A percentile compares a stretch with the other conserved stretches of the same genome.
Conservation (phyloP, 768 basidiomycete species). For the Kondoa malvinella region DNA sequence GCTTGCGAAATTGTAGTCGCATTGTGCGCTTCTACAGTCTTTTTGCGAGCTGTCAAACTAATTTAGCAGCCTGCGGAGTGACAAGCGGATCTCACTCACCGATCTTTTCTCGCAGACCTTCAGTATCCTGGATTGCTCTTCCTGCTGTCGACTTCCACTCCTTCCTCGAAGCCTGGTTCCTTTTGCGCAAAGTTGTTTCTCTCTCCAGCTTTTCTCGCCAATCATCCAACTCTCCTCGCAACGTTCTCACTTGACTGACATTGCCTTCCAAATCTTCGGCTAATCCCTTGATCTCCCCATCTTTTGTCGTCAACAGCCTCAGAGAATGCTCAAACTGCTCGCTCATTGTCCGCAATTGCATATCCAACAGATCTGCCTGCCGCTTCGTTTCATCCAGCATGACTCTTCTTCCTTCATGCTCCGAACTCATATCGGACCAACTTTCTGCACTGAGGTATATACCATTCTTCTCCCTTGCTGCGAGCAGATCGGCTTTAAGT, state of each 20-base stretch:
- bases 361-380: conserved; percentile 65
- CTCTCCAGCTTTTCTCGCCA: conserved; percentile 54
- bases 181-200: conserved; percentile 58
- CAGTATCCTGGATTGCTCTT: conserved; percentile 10
- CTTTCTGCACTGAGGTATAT: conserved; percentile 82
- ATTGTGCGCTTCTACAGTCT: background rate
- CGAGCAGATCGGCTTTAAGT: conserved; percentile 66
- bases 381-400: conserved; percentile 67
- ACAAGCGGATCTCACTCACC: conserved; percentile 1
- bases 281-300: conserved; percentile 55
- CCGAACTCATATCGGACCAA: conserved; percentile 63
- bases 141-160: conserved; percentile 23
- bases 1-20: background rate
- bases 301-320: conserved; percentile 51
- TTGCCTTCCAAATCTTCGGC: conserved; percentile 43
- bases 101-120: conserved; percentile 17
- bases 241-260: conserved; percentile 40
- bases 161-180: conserved; percentile 41
- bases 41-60: background rate
- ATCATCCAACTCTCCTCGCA: conserved; percentile 43
- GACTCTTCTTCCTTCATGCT: conserved; percentile 58
- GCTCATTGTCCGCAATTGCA: conserved; percentile 56
- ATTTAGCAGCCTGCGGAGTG: conserved; percentile 2
- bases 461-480: conserved; percentile 88
- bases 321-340: conserved; percentile 90